phyloP scores from a whole-genome alignment of 2,329 filamentous ascomycete species.

The Penicillium sp. region DNA sequence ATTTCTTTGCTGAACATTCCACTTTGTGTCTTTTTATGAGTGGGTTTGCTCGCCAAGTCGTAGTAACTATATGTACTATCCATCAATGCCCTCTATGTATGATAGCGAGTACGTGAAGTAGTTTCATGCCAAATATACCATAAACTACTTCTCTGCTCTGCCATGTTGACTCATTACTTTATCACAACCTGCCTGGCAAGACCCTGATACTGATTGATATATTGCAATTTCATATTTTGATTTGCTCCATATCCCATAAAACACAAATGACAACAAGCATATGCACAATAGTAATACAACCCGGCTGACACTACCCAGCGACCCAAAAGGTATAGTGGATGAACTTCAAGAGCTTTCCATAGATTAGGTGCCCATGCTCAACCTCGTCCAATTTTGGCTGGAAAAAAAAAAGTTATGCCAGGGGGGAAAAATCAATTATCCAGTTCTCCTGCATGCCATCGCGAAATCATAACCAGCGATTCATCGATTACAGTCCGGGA shows the following conservation, averaged over 20 bases:
- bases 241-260: constrained; percentile 22
- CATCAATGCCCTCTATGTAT: no score
- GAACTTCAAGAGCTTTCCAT: background rate
- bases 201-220: background rate
- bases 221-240: constrained; percentile 14
- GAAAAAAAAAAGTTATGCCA: background rate
- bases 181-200: background rate
- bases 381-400: background rate
- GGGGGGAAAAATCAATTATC: background rate
- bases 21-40: background rate
- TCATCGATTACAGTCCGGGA: constrained; percentile 4
- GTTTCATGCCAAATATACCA: background rate
- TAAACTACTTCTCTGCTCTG: background rate
- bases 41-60: background rate
- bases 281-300: constrained; percentile 39
- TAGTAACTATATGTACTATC: background rate
- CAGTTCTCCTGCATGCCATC: constrained; percentile 1
- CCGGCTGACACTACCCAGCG: constrained; percentile 11
- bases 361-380: background rate
- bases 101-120: background rate
- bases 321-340: constrained; percentile 2
- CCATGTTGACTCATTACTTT: background rate
- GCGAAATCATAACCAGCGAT: constrained; percentile 8
- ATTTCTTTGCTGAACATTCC: constrained; percentile 2
- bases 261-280: constrained; percentile 20